Base-by-base conservation (phyloP, 805 yeast genomes). In the Clavispora santaluciae region DNA sequence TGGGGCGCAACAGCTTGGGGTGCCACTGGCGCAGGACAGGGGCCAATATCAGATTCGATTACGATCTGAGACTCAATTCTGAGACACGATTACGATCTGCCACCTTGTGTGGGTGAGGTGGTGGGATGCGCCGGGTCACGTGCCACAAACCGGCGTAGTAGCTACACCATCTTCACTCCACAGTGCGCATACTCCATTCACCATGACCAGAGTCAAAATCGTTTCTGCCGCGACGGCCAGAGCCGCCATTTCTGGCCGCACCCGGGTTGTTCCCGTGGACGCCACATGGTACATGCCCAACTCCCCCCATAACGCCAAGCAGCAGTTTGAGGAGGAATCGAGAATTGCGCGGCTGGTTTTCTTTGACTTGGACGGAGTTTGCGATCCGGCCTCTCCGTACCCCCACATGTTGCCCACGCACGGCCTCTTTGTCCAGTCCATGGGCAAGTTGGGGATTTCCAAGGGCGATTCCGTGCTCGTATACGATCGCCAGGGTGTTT, bases 221-320 rank as follows among this genome's bases (percentile, higher is more conserved):
- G 37, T 42, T 22, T 34, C 38, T 6, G 34, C 48, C 3, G 13
- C 36, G 5, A 25, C 42, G 2, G 49, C 49, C 12, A 21, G 36
- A 26, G 35, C 35, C 23, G 30, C 48, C 17, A 44, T 49, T 18
- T 36, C 46, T 11, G 40, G 49, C 25, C 41, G 49, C 2, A 38
- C 46, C 5, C 37, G 43, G 8, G 63, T 65, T 10, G 56, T 83
- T 9, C 83, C 95, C 1, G 67, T 91, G 16, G 99, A 91, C 60
- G 79, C 95, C 4, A 81, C 97, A 0, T 93, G 98, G 97, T 88
- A 81, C 61, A 74, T 91, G 78, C 96, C 98, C 36, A 83, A 81
- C 54, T 68, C 65, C 29, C 81, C 83, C 9, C 70, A 76, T 33
- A 70, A 76, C 48, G 90, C 83, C 0, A 61, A 59, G 28, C 68